A percentile compares a stretch with the other conserved stretches of the same genome.
Conservation (phyloP, 1,284 basidiomycete genomes). For the Rhodofomes roseus region DNA sequence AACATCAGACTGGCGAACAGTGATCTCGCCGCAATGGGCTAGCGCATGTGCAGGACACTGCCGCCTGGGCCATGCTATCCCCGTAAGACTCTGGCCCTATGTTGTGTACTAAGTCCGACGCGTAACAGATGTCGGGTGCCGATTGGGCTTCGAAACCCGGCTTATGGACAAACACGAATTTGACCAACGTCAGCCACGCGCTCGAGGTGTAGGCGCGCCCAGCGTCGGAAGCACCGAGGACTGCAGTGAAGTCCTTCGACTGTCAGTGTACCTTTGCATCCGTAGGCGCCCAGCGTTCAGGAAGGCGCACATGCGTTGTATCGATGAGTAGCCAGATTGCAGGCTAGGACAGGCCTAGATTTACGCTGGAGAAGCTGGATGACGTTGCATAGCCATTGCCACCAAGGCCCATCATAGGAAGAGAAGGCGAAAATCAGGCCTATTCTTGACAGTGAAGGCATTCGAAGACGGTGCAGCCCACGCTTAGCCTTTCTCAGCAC, state of each 20-base stretch:
- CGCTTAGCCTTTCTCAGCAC: not conserved
- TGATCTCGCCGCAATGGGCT: not conserved
- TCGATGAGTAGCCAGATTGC: not conserved
- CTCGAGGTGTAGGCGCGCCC: not conserved
- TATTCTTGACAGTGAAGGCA: not conserved
- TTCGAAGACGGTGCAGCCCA: not conserved
- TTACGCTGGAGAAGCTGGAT: not conserved
- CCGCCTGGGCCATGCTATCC: not conserved
- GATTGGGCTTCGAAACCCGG: not conserved
- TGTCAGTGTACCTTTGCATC: not conserved
- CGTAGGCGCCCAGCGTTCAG: not conserved
- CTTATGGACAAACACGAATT: not conserved
- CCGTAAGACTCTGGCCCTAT: not conserved
- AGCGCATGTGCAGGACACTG: not conserved
- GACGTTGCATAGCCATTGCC: not conserved
- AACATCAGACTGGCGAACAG: not conserved
- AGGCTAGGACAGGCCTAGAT: not conserved
- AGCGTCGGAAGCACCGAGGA: not conserved
- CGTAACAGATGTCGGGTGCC: not conserved
- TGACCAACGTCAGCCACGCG: not conserved
- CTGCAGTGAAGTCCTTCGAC: not conserved
- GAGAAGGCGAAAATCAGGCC: slow-evolving; percentile 1
- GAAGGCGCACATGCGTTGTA: not conserved
- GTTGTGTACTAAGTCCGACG: not conserved
- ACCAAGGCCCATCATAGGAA: not conserved